Evolutionary conservation across 1,139 yeast species (phyloP), one percentile per base, ranked within the genome.

Genomic region (Geotrichum cucujoidarum): DNA sequence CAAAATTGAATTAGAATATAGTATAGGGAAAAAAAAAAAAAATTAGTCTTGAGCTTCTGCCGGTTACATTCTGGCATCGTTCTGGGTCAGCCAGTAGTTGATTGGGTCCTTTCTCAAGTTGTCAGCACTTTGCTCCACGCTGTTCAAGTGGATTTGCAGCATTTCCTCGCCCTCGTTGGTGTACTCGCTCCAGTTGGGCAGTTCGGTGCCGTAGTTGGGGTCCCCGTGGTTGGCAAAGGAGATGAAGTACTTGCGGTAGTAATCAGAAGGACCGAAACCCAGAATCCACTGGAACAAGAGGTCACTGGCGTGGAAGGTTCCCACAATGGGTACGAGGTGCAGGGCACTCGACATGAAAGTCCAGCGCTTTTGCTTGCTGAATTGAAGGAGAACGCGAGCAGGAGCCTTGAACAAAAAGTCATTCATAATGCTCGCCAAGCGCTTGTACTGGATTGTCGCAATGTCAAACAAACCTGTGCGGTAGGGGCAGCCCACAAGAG

Each of bases 91-190:
- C 10, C 24, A 34, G 13, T n/a, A 16, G 14, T 20, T 27, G 27
- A 42, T 35, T 27, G 14, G 14, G 16, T 36, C 31, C 2, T 13
- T n/a, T 43, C 47, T 43, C 17, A 29, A 43, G 31, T 43, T 36
- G 24, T 43, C 47, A 4, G 20, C 16, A 16, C 27, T 39, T 30
- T 21, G 32, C 4, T 20, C 34, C 13, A 16, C 16, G 16, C 27
- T 16, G 14, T 1, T 14, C 11, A 32, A 33, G 3, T 17, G n/a
- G 30, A 47, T 42, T 21, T 42, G 38, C 14, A 47, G 34, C 18
- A 36, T 42, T 18, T 47, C 45, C 20, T 50, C 40, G 14, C 25
- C 40, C 4, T 24, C 34, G 2, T 11, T 16, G 82, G 83, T 0
- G 77, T 78, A 53, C 32, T 47, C 29, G 3, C 48, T 48, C 55